Evolutionary conservation across 306 rosid genomes (phyloP).

Genomic region (Acacia crassicarpa): DNA sequence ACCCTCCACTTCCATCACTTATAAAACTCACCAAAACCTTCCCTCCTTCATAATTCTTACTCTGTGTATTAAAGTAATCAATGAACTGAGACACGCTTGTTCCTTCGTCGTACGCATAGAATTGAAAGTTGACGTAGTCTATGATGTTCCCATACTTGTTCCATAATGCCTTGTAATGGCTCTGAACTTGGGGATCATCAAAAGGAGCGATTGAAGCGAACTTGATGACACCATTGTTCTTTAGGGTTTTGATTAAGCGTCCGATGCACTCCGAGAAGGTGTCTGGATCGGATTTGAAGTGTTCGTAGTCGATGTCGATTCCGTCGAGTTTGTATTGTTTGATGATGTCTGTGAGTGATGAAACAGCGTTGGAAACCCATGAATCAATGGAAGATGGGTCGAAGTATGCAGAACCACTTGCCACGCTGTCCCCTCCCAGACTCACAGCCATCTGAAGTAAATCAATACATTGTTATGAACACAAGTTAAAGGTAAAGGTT

Average conservation of each 20-base stretch:
- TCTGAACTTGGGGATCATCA: conserved; percentile 65
- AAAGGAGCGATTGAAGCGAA: conserved; percentile 87
- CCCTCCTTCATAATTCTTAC: conserved; percentile 61
- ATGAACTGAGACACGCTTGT: conserved; percentile 64
- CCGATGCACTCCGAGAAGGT: conserved; percentile 76
- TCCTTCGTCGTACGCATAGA: conserved; percentile 73
- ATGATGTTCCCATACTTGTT: conserved; percentile 57
- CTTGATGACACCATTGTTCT: conserved; percentile 48
- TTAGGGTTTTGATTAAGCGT: conserved; percentile 51
- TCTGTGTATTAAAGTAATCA: conserved; percentile 54
- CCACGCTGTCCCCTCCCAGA: conserved; percentile 68
- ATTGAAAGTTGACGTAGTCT: conserved; percentile 84
- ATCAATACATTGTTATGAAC: background rate
- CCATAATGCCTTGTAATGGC: conserved; percentile 73
- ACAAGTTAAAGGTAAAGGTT: too few species aligned
- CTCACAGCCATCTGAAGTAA: conserved; percentile 47
- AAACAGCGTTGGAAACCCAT: conserved; percentile 82
- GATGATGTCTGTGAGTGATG: conserved; percentile 72
- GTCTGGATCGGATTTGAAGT: conserved; percentile 55
- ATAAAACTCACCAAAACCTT: conserved; percentile 65
- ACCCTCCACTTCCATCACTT: conserved; percentile 65
- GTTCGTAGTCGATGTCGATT: conserved; percentile 79
- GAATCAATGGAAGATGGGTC: conserved; percentile 63
- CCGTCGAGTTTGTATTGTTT: conserved; percentile 61
- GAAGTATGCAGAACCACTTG: conserved; percentile 34